phyloP scores from a whole-genome alignment of 2,329 filamentous ascomycete species.

The Madurella mycetomatis region DNA sequence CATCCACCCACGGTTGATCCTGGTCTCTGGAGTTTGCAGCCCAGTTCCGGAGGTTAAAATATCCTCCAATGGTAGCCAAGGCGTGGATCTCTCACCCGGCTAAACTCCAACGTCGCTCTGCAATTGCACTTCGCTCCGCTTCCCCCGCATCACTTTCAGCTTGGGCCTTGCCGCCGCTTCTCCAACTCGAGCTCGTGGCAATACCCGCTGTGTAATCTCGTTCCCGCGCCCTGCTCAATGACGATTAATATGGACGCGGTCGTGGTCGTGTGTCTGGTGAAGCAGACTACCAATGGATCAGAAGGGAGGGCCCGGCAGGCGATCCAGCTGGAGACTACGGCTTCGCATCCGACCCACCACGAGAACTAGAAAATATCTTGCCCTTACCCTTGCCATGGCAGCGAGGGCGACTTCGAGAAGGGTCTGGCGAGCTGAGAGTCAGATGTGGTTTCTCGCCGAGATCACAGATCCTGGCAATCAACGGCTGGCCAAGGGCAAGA shows the following conservation, averaged over 20 bases:
- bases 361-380: no score
- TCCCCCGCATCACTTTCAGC: slow-evolving; percentile 10
- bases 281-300: background rate
- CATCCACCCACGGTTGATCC: no score
- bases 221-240: background rate
- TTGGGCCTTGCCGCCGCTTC: background rate
- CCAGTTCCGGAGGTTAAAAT: no score
- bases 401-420: background rate
- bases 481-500: slow-evolving; percentile 1
- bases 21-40: no score
- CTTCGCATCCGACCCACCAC: no score
- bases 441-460: slow-evolving; percentile 5
- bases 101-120: slow-evolving; percentile 18
- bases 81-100: slow-evolving; percentile 12
- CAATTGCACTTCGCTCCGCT: slow-evolving; percentile 12
- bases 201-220: background rate
- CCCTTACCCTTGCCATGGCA: no score
- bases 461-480: slow-evolving; percentile 6
- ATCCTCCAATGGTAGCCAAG: no score
- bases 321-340: no score
- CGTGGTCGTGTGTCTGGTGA: background rate
- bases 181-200: slow-evolving; percentile 6
- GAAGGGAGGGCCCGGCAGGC: background rate
- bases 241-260: no score
- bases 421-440: slow-evolving; percentile 4